phyloP scores from a whole-genome alignment of 176 grass and related monocot species.

The Oryza australiensis region DNA sequence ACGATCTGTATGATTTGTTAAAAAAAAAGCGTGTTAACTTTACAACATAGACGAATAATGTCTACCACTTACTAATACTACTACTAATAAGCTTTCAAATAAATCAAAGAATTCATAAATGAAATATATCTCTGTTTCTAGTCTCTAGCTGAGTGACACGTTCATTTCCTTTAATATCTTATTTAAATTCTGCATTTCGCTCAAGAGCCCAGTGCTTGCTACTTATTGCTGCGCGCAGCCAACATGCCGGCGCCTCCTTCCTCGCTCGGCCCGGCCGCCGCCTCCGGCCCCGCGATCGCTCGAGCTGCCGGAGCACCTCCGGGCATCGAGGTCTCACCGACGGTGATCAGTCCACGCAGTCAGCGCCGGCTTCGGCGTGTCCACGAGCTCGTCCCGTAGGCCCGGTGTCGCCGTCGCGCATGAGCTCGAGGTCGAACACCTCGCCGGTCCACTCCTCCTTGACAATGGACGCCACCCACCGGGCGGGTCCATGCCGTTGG shows the following conservation, averaged over 20 bases:
- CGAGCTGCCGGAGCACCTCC: constrained; percentile 69
- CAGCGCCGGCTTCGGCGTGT: constrained; percentile 78
- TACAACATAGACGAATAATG: no score
- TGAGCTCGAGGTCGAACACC: constrained; percentile 87
- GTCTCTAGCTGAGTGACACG: background rate
- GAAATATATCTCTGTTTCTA: background rate
- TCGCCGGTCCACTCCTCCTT: constrained; percentile 93
- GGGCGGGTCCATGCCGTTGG: constrained; percentile 80
- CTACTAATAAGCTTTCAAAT: background rate
- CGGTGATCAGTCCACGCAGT: constrained; percentile 70
- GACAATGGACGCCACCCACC: constrained; percentile 82
- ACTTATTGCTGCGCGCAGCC: constrained; percentile 39
- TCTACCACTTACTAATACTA: background rate
- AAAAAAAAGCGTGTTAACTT: no score
- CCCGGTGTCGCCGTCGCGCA: constrained; percentile 51
- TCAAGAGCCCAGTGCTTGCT: background rate
- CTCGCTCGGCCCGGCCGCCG: constrained; percentile 25
- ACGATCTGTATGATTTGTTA: no score
- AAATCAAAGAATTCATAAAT: constrained; percentile 33
- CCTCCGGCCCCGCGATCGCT: constrained; percentile 66
- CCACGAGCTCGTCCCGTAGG: constrained; percentile 68
- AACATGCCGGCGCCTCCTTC: constrained; percentile 18
- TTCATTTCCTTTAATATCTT: background rate
- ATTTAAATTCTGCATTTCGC: background rate
- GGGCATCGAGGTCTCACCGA: constrained; percentile 54